phyloP scores from a whole-genome alignment of 2,329 filamentous ascomycete genomes.

The Claviceps sp. region DNA sequence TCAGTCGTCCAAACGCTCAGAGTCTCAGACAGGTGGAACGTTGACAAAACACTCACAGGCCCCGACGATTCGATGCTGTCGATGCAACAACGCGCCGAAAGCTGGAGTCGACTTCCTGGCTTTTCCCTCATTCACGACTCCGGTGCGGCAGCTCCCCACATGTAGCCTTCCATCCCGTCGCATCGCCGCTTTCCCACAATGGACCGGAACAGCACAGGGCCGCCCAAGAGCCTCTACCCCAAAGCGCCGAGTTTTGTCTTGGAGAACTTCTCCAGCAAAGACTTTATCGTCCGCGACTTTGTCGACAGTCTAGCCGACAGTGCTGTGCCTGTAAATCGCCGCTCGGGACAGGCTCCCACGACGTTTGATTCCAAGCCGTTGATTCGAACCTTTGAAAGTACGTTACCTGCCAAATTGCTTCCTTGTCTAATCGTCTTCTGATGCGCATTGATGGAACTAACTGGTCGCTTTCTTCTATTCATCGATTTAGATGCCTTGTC shows the following conservation, averaged over 20 bases:
- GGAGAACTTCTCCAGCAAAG: slow-evolving; percentile 75
- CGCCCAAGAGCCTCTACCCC: slow-evolving; percentile 56
- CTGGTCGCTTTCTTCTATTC: too few species aligned
- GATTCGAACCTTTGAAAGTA: slow-evolving; percentile 85
- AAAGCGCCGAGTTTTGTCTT: slow-evolving; percentile 73
- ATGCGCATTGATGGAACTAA: background rate
- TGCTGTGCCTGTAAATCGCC: slow-evolving; percentile 65
- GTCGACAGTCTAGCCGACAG: slow-evolving; percentile 84
- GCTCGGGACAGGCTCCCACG: slow-evolving; percentile 52
- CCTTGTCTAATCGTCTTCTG: background rate
- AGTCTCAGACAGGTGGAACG: background rate
- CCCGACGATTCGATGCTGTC: background rate
- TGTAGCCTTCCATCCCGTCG: slow-evolving; percentile 16
- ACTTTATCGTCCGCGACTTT: slow-evolving; percentile 98
- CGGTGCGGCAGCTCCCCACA: slow-evolving; percentile 10
- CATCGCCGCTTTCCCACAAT: slow-evolving; percentile 18
- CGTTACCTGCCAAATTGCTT: slow-evolving; percentile 8
- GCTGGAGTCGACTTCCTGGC: background rate
- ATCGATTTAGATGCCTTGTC: slow-evolving; percentile 42
- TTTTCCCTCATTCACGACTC: background rate
- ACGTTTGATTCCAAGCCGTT: slow-evolving; percentile 91
- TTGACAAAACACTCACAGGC: too few species aligned
- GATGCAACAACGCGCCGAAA: background rate
- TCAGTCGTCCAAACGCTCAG: background rate
- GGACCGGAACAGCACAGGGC: slow-evolving; percentile 30